Conservation (phyloP, 2,329 filamentous ascomycete genomes). For the Fusarium burgessii region DNA sequence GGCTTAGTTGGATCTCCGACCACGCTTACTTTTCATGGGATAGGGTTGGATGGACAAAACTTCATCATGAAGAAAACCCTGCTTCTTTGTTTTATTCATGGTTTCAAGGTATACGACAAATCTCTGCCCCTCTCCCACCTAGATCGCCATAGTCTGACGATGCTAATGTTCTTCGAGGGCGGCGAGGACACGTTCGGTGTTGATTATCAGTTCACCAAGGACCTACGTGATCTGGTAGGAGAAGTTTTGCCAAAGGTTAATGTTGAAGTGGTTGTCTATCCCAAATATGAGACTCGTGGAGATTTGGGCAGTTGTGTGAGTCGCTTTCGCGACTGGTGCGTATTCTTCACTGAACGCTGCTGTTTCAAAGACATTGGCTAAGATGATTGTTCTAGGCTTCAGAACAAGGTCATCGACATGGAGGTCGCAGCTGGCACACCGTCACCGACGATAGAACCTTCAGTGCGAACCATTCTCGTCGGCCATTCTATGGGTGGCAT, state of each 20-base stretch:
- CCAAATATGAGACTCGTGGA: slow-evolving; percentile 84
- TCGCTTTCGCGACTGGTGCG: slow-evolving; percentile 80
- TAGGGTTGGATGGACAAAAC: slow-evolving; percentile 15
- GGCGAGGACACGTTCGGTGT: slow-evolving; percentile 81
- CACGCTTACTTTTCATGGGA: not conserved
- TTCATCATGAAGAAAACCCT: slow-evolving; percentile 75
- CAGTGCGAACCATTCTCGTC: slow-evolving; percentile 82
- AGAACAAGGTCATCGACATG: slow-evolving; percentile 92
- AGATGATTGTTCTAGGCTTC: slow-evolving; percentile 68
- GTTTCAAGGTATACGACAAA: slow-evolving; percentile 75
- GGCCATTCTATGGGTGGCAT: slow-evolving; percentile 96
- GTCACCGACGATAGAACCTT: slow-evolving; percentile 87
- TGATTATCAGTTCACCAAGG: slow-evolving; percentile 74
- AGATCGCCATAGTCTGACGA: slow-evolving; percentile 2
- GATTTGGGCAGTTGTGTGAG: slow-evolving; percentile 78
- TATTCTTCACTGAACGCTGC: slow-evolving; percentile 4
- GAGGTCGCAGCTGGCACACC: slow-evolving; percentile 85
- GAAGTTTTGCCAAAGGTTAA: slow-evolving; percentile 76
- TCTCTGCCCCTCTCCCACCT: slow-evolving; percentile 13
- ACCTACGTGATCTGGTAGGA: slow-evolving; percentile 74
- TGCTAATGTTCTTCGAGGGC: slow-evolving; percentile 62
- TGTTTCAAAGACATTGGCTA: not conserved
- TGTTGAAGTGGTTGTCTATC: slow-evolving; percentile 78
- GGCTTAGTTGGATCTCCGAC: not conserved
- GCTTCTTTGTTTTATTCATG: slow-evolving; percentile 86